Conservation (phyloP, 2,329 filamentous ascomycete species). For the Trichoderma harzianum region DNA sequence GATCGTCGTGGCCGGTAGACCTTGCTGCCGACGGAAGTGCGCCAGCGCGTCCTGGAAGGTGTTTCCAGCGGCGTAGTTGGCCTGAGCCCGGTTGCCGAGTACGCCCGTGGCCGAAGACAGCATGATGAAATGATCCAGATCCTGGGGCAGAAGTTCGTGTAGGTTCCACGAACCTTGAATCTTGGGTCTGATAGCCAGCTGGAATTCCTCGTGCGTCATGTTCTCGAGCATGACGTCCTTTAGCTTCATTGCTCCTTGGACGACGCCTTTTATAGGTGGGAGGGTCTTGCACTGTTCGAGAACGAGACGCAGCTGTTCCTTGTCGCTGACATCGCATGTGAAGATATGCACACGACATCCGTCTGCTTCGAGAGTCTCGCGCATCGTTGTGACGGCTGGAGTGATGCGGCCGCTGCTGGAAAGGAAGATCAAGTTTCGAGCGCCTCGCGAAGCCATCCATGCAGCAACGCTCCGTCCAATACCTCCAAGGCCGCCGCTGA, state of each 20-base stretch:
- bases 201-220: constrained; percentile 30
- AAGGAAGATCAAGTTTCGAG: constrained; percentile 30
- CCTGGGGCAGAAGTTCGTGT: constrained; percentile 35
- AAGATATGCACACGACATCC: constrained; percentile 17
- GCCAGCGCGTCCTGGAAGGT: constrained; percentile 30
- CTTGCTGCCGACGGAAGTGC: constrained; percentile 15
- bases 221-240: constrained; percentile 20
- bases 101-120: constrained; percentile 34
- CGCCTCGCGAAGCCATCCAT: constrained; percentile 25
- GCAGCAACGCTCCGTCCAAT: constrained; percentile 22
- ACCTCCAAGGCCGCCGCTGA: constrained; percentile 25
- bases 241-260: constrained; percentile 23
- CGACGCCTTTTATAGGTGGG: constrained; percentile 24
- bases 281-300: constrained; percentile 16
- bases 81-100: constrained; percentile 33
- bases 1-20: background rate
- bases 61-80: constrained; percentile 38
- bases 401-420: constrained; percentile 25
- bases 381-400: constrained; percentile 21
- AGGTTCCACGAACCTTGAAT: constrained; percentile 30
- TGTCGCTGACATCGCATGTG: constrained; percentile 22
- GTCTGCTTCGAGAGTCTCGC: constrained; percentile 11
- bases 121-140: constrained; percentile 36
- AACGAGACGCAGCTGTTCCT: constrained; percentile 8
- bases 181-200: constrained; percentile 30